Evolutionary conservation across 1,139 yeast species (phyloP).

Genomic region (Casaregolazyma suthepensis): DNA sequence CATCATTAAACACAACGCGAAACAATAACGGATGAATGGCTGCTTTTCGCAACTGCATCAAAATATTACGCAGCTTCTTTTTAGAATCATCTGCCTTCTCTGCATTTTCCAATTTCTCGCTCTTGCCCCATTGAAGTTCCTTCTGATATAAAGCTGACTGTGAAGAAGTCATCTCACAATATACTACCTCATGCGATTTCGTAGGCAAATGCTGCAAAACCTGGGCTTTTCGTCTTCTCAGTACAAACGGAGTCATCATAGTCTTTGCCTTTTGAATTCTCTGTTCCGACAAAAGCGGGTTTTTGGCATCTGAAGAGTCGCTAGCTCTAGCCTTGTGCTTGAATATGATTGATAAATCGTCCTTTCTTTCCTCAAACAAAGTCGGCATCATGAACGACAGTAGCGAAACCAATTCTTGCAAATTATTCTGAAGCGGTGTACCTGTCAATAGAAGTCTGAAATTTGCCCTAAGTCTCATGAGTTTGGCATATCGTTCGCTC

Average conservation of each 20-base stretch:
- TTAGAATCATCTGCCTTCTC: background rate
- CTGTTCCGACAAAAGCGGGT: conserved; percentile 81
- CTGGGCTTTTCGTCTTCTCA: conserved; percentile 87
- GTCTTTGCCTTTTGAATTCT: conserved; percentile 90
- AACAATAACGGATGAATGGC: conserved; percentile 95
- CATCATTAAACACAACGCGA: conserved; percentile 57
- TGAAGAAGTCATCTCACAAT: conserved; percentile 53
- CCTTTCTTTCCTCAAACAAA: conserved; percentile 73
- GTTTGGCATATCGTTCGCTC: conserved; percentile 77
- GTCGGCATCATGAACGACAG: conserved; percentile 86
- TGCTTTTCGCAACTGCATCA: conserved; percentile 93
- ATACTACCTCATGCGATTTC: conserved; percentile 57
- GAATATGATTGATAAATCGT: conserved; percentile 74
- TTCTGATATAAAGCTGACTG: conserved; percentile 60
- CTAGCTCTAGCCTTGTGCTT: conserved; percentile 75
- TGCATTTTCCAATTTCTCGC: conserved; percentile 30
- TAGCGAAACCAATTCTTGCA: conserved; percentile 82
- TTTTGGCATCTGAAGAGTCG: conserved; percentile 43
- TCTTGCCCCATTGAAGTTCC: conserved; percentile 40
- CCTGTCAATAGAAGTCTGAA: conserved; percentile 88
- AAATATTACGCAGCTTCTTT: conserved; percentile 43
- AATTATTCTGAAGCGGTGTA: conserved; percentile 91
- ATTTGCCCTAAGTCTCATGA: conserved; percentile 74
- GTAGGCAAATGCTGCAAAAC: conserved; percentile 83
- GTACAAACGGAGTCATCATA: conserved; percentile 97